Conservation (phyloP, 2,329 filamentous ascomycete genomes). For the Knufia petricola region DNA sequence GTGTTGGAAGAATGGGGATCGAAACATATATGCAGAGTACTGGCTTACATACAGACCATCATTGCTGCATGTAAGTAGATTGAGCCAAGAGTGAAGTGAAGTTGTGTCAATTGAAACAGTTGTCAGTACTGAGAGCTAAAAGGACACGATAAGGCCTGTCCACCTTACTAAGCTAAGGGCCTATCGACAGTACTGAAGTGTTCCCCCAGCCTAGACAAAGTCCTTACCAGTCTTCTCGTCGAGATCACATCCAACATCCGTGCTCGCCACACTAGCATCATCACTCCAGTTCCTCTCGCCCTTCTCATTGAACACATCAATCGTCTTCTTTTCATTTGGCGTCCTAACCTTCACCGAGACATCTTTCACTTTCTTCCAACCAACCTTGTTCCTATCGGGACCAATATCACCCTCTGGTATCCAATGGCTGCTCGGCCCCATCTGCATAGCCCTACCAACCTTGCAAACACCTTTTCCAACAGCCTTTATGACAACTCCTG, state of each 20-base stretch:
- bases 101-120: too few species aligned
- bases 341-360: not conserved
- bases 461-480: slow-evolving; percentile 17
- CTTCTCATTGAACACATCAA: slow-evolving; percentile 17
- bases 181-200: not conserved
- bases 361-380: slow-evolving; percentile 13
- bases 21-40: too few species aligned
- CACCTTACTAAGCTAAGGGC: too few species aligned
- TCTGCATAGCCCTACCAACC: slow-evolving; percentile 13
- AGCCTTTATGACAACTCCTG: slow-evolving; percentile 12
- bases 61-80: not conserved
- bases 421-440: slow-evolving; percentile 18
- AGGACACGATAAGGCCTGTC: too few species aligned
- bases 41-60: too few species aligned
- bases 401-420: slow-evolving; percentile 15
- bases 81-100: too few species aligned
- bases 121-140: too few species aligned
- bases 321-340: slow-evolving; percentile 9
- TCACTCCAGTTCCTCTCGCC: slow-evolving; percentile 16
- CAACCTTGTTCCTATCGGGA: slow-evolving; percentile 15
- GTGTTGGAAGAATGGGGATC: too few species aligned
- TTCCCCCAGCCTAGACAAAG: not conserved
- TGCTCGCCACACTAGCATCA: slow-evolving; percentile 15
- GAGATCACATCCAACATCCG: slow-evolving; percentile 2
- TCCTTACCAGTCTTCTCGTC: slow-evolving; percentile 4